Base-by-base conservation (phyloP, 139 green algal species). In the Chlorella ohadii region DNA sequence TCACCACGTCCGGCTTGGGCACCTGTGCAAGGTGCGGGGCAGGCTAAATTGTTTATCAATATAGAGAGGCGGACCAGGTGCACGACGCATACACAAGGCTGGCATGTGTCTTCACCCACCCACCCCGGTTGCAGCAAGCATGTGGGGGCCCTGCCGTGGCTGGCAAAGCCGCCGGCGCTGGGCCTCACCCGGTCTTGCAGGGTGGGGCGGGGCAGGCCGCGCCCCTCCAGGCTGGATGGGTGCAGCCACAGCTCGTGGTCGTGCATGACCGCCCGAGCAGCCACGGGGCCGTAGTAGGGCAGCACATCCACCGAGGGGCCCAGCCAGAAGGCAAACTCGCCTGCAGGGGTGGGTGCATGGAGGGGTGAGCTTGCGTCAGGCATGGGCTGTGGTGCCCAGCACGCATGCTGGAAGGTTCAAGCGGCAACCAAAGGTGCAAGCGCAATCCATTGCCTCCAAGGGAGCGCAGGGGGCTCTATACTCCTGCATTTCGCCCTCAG, bases 201-300 rank as follows among this genome's bases (percentile, higher is more conserved):
- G 51, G 57, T 63, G 55, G 61, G 27, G 38, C 68, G 70, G 34
- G 65, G 75, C 41, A 87, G 39, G 12, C 80, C 79, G 15, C 87
- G 61, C 41, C 88, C 82, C 85, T 95, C 93, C 80, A 96, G 84
- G 70, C 70, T 88, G 33, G 70, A 77, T 6, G 93, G 90, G n/a
- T 93, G 74, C 57, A 97, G 86, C 94, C 94, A 97, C 23, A 97
- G 89, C 91, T 97, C 94, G 70, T 96, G 82, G 23, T 97, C 93
- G 17, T 91, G 79, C 25, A 97, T 85, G 15, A 92, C 63, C 11
- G 38, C 72, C 39, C 94, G 86, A 22, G 93, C 92, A 6, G 90
- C 84, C 7, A 72, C 47, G 9, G 71, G 79, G 59, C 94, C 94
- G 17, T 67, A 73, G 78, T 95, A 96, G 20, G 89, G 82, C 31